Percentiles rank a stretch among this genome's conserved stretches.
Evolutionary conservation across 257 asterid species (phyloP).

Genomic region (Capsicum rhomboideum): DNA sequence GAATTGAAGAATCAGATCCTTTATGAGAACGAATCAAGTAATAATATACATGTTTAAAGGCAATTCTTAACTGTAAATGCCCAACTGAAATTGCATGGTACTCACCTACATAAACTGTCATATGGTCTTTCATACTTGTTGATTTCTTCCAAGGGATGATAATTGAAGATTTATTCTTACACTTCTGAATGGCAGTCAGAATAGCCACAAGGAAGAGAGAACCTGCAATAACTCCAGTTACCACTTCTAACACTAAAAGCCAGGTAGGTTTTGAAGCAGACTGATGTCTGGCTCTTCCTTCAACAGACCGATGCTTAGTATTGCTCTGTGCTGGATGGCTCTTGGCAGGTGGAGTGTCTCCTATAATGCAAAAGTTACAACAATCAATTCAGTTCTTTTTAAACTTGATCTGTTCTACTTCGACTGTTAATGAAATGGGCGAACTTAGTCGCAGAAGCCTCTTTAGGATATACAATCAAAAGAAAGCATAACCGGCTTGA

Average conservation of each 20-base stretch:
- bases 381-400: not conserved
- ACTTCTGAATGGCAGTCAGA: conserved; percentile 48
- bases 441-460: not conserved
- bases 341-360: conserved; percentile 32
- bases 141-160: conserved; percentile 91
- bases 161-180: conserved; percentile 57
- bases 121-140: conserved; percentile 55
- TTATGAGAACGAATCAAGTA: not conserved
- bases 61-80: not conserved
- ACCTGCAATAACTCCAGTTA: conserved; percentile 64
- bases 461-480: not conserved
- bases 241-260: conserved; percentile 70
- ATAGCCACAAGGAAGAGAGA: conserved; percentile 50
- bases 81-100: not conserved
- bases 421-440: not conserved
- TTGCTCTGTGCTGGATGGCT: conserved; percentile 25
- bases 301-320: conserved; percentile 33
- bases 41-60: not conserved
- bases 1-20: not conserved
- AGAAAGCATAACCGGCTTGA: not conserved
- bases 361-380: conserved; percentile 16
- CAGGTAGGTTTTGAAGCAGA: conserved; percentile 59
- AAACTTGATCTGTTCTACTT: not conserved
- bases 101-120: conserved; percentile 59
- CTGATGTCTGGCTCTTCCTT: conserved; percentile 29